Evolutionary conservation across 495 filamentous ascomycete species (phyloP), one percentile per base, ranked within the genome.

Genomic region (Annulohypoxylon stygium): DNA sequence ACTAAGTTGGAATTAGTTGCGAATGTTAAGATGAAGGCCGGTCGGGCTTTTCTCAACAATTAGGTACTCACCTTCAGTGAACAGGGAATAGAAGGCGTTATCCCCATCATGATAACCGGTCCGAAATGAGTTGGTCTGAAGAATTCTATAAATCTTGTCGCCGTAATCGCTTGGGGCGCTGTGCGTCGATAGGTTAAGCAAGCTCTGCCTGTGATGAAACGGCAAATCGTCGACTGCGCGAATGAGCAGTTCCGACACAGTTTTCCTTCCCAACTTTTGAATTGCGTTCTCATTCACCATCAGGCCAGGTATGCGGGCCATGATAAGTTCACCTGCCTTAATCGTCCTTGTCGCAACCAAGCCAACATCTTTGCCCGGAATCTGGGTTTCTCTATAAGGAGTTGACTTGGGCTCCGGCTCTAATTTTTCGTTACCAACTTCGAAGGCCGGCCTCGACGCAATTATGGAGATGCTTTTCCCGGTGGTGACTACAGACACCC

Each of bases 401-500:
- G 43, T 34, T 9, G 50, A 9, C 11, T 53, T 25, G 8, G 37
- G 30, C 4, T 36, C 33, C 18, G n/a, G 2, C 14, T 63, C 43
- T 11, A 14, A 7, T 34, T 2, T 25, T 30, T 33, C 45, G 33
- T 30, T 18, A 8, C 43, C 36, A 1, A 51, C 39, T 26, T 12
- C n/a, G 50, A 67, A 65, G 61, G 75, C 14, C 14, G 71, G 36
- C 39, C 75, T 20, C 61, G 69, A 37, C 30, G 60, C 57, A 67
- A 71, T 62, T 62, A 66, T 33, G 10, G 61, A 5, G 20, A 77
- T 68, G 1, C 75, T 75, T 14, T 75, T 59, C 37, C 63, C 41
- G 2, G 79, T 80, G 6, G 80, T 82, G 37, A 82, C 77, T n/a
- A 82, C 54, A 0, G 80, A 79, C 43, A 82, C 71, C 11, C 79